Evolutionary conservation across 768 basidiomycete species (phyloP).

Genomic region (Xerocomellus intermedius): DNA sequence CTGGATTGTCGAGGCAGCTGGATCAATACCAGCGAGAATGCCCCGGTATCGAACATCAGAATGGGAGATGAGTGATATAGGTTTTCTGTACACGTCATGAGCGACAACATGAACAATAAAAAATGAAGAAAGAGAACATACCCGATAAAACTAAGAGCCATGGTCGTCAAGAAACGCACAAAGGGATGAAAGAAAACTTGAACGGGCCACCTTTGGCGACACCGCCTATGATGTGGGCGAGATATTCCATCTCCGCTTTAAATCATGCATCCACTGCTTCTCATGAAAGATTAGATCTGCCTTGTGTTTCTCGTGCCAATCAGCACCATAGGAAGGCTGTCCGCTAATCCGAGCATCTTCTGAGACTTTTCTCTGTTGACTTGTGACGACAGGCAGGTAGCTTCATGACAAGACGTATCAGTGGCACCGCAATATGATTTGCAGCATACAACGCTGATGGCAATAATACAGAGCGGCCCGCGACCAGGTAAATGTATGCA

Average conservation of each 20-base stretch:
- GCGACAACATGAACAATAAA: neutral
- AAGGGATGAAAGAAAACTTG: conserved; percentile 19
- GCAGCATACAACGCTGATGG: neutral
- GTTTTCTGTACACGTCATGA: conserved; percentile 54
- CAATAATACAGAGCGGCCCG: conserved; percentile 10
- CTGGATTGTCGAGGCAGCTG: conserved; percentile 81
- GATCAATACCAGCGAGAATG: conserved; percentile 84
- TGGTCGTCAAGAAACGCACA: conserved; percentile 30
- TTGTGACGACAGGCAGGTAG: neutral
- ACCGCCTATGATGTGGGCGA: conserved; percentile 5
- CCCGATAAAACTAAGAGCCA: conserved; percentile 81
- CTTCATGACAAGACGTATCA: neutral
- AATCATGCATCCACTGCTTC: neutral
- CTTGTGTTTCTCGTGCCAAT: neutral
- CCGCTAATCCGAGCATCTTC: neutral
- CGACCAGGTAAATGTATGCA: conserved; percentile 8
- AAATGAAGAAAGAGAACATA: conserved; percentile 28
- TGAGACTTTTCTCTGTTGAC: too few species aligned
- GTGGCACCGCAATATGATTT: neutral
- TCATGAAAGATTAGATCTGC: neutral
- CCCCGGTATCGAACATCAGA: conserved; percentile 90
- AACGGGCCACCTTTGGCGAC: conserved; percentile 13
- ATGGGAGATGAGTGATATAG: conserved; percentile 87
- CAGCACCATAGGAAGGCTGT: too few species aligned
- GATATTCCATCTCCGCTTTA: conserved; percentile 32